A percentile compares a stretch with the other conserved stretches of the same genome.
These are phyloP conservation scores for Epichloe elymi DNA, from an alignment of 2,329 filamentous ascomycete genomes.

Conservation along the genomic window DNA sequence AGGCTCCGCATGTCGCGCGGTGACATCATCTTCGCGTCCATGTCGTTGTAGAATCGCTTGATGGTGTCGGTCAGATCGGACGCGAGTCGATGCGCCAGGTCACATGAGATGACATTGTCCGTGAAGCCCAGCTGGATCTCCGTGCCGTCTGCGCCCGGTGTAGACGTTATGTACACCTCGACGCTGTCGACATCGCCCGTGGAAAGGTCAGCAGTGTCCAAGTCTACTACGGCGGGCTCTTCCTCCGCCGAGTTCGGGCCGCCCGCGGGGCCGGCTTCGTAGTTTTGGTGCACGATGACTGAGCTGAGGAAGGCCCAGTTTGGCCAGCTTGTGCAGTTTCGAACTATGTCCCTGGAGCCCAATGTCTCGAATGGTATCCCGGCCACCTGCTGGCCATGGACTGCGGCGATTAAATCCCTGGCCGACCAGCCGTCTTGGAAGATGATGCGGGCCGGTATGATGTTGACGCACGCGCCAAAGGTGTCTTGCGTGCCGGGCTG, in stretches of 20 bases:
- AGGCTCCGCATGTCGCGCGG: neutral
- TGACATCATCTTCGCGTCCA: neutral
- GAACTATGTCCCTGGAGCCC: slow-evolving; percentile 1
- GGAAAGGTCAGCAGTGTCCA: slow-evolving; percentile 2
- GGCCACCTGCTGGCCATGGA: neutral
- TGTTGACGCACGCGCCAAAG: slow-evolving; percentile 2
- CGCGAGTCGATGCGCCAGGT: neutral
- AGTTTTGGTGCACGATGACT: slow-evolving; percentile 1
- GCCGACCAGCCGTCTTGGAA: neutral
- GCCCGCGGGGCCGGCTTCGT: neutral
- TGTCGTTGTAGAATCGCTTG: neutral
- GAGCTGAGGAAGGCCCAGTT: slow-evolving; percentile 1
- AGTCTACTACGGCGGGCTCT: neutral
- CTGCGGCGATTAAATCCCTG: neutral
- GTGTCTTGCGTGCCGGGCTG: slow-evolving; percentile 2
- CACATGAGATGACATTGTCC: neutral
- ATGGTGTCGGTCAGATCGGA: neutral
- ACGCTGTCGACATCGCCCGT: slow-evolving; percentile 2
- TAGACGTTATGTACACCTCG: slow-evolving; percentile 2
- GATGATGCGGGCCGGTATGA: neutral
- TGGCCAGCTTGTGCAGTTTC: slow-evolving; percentile 1
- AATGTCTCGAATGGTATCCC: slow-evolving; percentile 1
- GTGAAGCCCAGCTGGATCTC: neutral
- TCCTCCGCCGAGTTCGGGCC: neutral
- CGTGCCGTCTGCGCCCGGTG: neutral